Base-by-base conservation (phyloP, 345 rosid species). In the Trapa bicornis region DNA sequence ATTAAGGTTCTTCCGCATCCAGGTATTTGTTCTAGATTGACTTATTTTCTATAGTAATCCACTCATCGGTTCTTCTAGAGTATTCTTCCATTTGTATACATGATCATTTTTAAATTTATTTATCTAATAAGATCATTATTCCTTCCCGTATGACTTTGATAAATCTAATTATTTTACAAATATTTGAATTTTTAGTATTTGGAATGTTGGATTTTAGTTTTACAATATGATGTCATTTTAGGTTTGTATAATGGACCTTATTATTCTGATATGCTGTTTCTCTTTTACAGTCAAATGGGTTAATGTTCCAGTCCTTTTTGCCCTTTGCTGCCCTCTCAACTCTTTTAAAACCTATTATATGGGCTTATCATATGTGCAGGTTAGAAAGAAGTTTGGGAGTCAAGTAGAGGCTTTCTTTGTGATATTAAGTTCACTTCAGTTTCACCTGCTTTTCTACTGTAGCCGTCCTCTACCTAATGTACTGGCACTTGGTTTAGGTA, bases 401-500 rank as follows among this genome's bases (percentile, higher is more conserved):
- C 97, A 87, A 86, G 97, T 89, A 75, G 99, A 89, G 77, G 88
- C 88, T 71, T 91, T 94, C 87, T 91, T 91, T 82, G 89, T 87
- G 42, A 71, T 89, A 73, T 77, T 94, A 74, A 86, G 89, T 71
- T 86, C 76, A 12, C 67, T 89, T 68, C 99, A 94, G 82, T 91
- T 94, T 83, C 99, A 94, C 81, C 71, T 91, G 75, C 84, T 94
- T 71, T 94, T 91, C 84, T 94, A 91, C 79, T 91, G 87, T 83
- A 83, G 95, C 64, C 97, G 96, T 71, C 80, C 91, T 71, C 97
- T 91, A 71, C 99, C 99, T 56, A 94, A 94, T 75, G 76, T 87
- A 47, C 82, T 94, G 63, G 91, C 99, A 66, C 63, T 87, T 82
- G 95, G 82, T 76, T 63, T 86, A 91, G 99, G 99, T 94, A 61